Evolutionary conservation across 139 green algal genomes (phyloP).

Genomic region (Desmodesmus armatus): DNA sequence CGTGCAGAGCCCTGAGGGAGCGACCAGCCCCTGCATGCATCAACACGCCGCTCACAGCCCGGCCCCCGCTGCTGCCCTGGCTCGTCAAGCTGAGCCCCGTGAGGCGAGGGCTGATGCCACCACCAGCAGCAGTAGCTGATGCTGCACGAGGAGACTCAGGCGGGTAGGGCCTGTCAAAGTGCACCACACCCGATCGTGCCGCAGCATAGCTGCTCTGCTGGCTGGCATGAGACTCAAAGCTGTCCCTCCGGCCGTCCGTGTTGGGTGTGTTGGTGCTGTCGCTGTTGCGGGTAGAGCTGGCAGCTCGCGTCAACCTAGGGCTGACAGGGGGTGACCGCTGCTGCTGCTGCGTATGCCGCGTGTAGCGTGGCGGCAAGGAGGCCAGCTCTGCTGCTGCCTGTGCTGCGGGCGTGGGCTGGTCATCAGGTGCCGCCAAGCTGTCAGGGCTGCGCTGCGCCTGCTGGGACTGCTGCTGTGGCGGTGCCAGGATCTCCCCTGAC

Average conservation of each 20-base stretch:
- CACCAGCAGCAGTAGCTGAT: background rate
- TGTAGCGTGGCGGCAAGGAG: too few species aligned
- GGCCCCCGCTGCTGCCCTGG: background rate
- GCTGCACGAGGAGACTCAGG: too few species aligned
- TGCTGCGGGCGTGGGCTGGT: background rate
- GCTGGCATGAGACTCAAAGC: too few species aligned
- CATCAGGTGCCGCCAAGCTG: background rate
- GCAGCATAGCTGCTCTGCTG: too few species aligned
- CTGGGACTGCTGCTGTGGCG: conserved; percentile 17
- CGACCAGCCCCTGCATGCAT: background rate
- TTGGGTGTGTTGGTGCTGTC: background rate
- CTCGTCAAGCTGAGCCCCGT: background rate
- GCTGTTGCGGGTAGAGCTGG: background rate
- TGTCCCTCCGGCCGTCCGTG: too few species aligned
- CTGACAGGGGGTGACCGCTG: background rate
- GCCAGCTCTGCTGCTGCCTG: background rate
- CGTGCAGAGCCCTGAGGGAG: too few species aligned
- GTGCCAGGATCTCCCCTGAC: background rate
- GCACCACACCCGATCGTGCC: too few species aligned
- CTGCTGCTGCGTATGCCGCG: background rate
- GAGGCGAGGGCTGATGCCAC: background rate
- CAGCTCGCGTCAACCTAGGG: background rate
- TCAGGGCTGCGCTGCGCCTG: background rate
- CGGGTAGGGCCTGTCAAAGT: too few species aligned
- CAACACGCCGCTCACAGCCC: too few species aligned